Percentiles rank a stretch among this genome's conserved stretches.
phyloP scores from a whole-genome alignment of 345 rosid genomes.

The Melastoma malabathricum region DNA sequence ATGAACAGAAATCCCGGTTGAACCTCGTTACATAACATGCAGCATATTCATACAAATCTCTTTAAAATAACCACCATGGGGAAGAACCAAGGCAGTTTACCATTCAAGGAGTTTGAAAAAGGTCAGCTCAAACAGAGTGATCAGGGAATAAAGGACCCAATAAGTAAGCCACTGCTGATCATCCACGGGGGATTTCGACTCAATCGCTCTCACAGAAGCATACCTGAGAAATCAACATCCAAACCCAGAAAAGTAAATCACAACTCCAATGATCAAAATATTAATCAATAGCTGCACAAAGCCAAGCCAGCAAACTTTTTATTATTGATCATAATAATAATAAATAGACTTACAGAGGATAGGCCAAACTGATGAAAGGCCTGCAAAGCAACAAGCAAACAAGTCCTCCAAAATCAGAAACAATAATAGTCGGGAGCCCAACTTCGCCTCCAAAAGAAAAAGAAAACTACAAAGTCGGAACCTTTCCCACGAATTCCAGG shows the following conservation, averaged over 20 bases:
- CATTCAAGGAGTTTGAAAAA: conserved; percentile 81
- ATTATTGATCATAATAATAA: background rate
- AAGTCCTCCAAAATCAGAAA: background rate
- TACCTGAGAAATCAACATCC: conserved; percentile 28
- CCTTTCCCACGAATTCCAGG: too few relatives aligned
- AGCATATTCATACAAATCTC: background rate
- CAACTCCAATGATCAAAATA: background rate
- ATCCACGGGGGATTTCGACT: conserved; percentile 68
- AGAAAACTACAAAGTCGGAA: too few relatives aligned
- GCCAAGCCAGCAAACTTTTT: background rate
- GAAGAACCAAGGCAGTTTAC: conserved; percentile 19
- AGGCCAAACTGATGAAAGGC: conserved; percentile 81
- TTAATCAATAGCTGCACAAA: background rate
- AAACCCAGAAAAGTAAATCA: background rate
- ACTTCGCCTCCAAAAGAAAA: background rate
- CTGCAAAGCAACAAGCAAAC: conserved; percentile 26
- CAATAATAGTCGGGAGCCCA: background rate
- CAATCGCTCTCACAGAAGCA: conserved; percentile 79
- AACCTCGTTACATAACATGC: too few relatives aligned
- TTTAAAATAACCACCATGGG: background rate
- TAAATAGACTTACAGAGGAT: conserved; percentile 70
- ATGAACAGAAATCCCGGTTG: too few relatives aligned
- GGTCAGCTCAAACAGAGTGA: conserved; percentile 83
- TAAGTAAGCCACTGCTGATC: conserved; percentile 95
- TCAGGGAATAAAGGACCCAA: conserved; percentile 87